phyloP scores from a whole-genome alignment of 202 grass and related monocot genomes.

The Hordeum pubiflorum region DNA sequence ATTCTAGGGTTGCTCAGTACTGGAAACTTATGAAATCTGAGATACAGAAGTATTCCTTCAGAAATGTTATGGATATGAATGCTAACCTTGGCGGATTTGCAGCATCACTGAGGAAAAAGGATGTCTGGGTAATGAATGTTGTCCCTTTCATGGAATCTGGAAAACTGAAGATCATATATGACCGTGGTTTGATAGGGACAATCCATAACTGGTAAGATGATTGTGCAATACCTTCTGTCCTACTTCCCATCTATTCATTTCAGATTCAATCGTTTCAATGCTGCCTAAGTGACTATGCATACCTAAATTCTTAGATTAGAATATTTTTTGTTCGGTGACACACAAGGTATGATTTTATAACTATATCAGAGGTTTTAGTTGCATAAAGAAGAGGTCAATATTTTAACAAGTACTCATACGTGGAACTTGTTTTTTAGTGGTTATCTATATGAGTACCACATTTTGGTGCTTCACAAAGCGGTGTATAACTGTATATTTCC shows the following conservation, averaged over 20 bases:
- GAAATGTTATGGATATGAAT: conserved; percentile 78
- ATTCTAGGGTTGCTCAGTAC: conserved; percentile 53
- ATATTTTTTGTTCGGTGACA: background rate
- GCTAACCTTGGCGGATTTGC: conserved; percentile 77
- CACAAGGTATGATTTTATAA: background rate
- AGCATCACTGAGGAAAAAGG: conserved; percentile 50
- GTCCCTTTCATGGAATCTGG: conserved; percentile 42
- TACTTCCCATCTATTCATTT: background rate
- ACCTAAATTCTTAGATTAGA: background rate
- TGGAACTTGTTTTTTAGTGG: background rate
- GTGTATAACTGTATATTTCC: background rate
- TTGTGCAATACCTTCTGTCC: background rate
- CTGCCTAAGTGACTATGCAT: background rate
- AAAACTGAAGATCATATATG: conserved; percentile 74
- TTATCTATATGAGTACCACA: background rate
- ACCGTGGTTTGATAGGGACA: conserved; percentile 69
- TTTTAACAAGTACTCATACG: background rate
- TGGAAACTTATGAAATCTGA: conserved; percentile 66
- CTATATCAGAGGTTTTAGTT: background rate
- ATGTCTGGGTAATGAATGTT: conserved; percentile 85
- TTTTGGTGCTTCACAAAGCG: background rate
- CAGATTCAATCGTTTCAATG: background rate
- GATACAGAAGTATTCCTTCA: conserved; percentile 48
- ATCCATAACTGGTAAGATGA: conserved; percentile 56
- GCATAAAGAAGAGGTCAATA: background rate